Evolutionary conservation across 768 basidiomycete genomes (phyloP), one percentile per base, ranked within the genome.

Genomic region (Fomitopsis serialis): DNA sequence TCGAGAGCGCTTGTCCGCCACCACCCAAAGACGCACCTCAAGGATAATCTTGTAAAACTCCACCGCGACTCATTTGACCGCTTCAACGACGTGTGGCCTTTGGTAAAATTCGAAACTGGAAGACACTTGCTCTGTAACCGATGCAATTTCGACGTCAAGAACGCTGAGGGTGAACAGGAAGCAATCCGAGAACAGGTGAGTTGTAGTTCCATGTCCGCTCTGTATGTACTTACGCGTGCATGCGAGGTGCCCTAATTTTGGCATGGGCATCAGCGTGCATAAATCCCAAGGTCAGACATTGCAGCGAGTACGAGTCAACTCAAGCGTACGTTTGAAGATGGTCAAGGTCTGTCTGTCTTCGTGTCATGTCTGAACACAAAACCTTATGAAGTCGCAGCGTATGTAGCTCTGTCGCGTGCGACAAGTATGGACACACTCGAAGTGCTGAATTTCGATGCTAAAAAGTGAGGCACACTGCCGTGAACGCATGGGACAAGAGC

Each of bases 221-320:
- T 17, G 34, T 22, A 23, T 8, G 13, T 32, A 21, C 27, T 17
- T 44, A 23, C 11, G 2, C 34, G 21, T 21, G 15, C 45, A 25
- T 40, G 58, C 27, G 35, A 81, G 78, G 58, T 84, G 9, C 80
- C 81, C 59, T 87, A 5, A 84, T 85, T 48, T 70, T 92, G n/a
- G 84, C 92, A 0, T 94, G 91, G 88, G 91, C 92, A 0, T 94
- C 64, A 87, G 85, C 45, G 84, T 94, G 34, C 91, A 94, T 70
- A 95, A 95, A 64, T 87, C 86, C 4, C 93, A 96, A 65, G 93
- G 93, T 0, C 92, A 94, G 67, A 95, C 93, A 0, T 70, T 96
- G 42, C 81, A 90, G 48, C 76, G 90, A 46, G 90, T 94, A 53
- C 87, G 84, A 54, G 87, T 94, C 3, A 84, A 94, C 76, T 95